Evolutionary conservation across 768 basidiomycete genomes (phyloP).

Genomic region (Lactarius quietus): DNA sequence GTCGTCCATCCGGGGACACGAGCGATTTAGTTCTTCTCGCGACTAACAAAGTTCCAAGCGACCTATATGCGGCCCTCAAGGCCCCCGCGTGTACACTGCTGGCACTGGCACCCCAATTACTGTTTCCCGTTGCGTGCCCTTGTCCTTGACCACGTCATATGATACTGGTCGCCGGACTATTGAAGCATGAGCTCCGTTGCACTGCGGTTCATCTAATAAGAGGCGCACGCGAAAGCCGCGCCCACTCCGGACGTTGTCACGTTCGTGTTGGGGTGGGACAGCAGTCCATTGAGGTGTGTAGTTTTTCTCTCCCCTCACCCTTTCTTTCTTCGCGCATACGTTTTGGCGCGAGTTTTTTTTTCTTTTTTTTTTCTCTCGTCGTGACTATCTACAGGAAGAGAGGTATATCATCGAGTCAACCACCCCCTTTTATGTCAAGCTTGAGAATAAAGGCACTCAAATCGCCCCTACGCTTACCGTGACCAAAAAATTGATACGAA

Average conservation of each 20-base stretch:
- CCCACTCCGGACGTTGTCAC: constrained; percentile 44
- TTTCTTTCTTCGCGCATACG: not conserved
- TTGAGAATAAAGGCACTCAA: too few species aligned
- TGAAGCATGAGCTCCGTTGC: constrained; percentile 33
- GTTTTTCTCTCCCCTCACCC: not conserved
- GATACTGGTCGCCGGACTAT: too few species aligned
- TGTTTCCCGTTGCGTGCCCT: too few species aligned
- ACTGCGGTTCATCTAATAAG: constrained; percentile 45
- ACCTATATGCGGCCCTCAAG: too few species aligned
- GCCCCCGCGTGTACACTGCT: too few species aligned
- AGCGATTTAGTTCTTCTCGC: constrained; percentile 29
- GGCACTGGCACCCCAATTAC: too few species aligned
- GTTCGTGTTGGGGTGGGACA: constrained; percentile 44
- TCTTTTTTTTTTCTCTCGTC: too few species aligned
- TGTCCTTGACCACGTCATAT: too few species aligned
- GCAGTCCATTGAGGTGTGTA: not conserved
- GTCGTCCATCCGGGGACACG: not conserved
- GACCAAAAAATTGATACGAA: not conserved
- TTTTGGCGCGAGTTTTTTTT: too few species aligned
- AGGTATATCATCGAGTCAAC: not conserved
- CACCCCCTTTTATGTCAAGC: not conserved
- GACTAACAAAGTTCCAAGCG: constrained; percentile 32
- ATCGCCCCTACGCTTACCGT: not conserved
- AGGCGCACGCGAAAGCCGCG: constrained; percentile 37
- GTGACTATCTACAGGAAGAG: not conserved